Evolutionary conservation across 176 grass and related monocot species (phyloP).

Genomic region (Pharus latifolius): DNA sequence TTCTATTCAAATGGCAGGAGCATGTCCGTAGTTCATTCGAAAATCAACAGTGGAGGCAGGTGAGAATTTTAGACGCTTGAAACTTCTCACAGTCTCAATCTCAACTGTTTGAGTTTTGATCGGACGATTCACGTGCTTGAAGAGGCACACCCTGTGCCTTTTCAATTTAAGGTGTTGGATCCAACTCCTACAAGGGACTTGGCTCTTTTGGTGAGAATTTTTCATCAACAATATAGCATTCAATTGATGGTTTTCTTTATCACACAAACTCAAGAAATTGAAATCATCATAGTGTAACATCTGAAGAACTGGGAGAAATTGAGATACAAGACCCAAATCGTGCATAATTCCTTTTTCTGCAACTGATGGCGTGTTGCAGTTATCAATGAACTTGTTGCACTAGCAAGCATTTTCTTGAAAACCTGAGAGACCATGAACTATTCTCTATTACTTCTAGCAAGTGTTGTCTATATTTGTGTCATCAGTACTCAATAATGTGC

Average conservation of each 20-base stretch:
- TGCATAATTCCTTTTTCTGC: too few relatives aligned
- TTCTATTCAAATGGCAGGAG: neutral
- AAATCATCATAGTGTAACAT: neutral
- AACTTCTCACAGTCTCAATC: neutral
- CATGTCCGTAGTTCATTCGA: neutral
- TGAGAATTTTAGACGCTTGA: neutral
- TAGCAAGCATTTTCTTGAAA: too few relatives aligned
- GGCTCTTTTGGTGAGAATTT: neutral
- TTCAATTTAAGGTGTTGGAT: neutral
- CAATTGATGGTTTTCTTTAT: neutral
- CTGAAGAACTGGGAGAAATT: neutral
- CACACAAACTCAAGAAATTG: neutral
- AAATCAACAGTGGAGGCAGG: neutral
- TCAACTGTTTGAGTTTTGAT: neutral
- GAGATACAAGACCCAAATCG: too few relatives aligned
- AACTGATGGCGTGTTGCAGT: too few relatives aligned
- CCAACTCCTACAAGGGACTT: neutral
- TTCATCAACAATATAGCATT: neutral
- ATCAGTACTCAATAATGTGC: too few relatives aligned
- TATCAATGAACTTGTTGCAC: too few relatives aligned
- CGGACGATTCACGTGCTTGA: neutral
- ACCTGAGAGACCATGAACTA: too few relatives aligned
- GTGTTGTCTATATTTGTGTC: too few relatives aligned
- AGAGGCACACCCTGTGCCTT: neutral
- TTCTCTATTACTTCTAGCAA: too few relatives aligned